Base-by-base conservation (phyloP, 31 red algal species). In the Asparagopsis taxiformis region DNA sequence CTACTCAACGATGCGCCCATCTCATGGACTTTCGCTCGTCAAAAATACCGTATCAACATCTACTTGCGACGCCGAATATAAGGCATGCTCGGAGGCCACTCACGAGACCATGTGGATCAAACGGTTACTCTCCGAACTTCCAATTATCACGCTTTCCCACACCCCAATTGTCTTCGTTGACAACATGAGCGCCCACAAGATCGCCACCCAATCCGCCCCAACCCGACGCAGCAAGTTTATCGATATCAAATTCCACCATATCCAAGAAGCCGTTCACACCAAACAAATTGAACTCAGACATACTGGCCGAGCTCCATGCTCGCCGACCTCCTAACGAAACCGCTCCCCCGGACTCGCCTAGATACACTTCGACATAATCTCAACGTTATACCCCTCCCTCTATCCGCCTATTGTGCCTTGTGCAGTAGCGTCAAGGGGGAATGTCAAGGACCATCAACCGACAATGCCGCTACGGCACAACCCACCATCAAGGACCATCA, bases 101-200 rank as follows among this genome's bases (percentile, higher is more conserved):
- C 59, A 62, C 7, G 16, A 28, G 23, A 62, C 59, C n/a, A 0
- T 9, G 16, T 62, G 59, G 59, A 19, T 62, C 26, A 9, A 30
- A 62, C 21, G 59, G 26, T 23, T 62, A 62, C 59, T n/a, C n/a
- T n/a, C n/a, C n/a, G n/a, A n/a, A n/a, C n/a, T n/a, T 62, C 26
- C 21, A 34, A 32, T 62, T 62, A 21, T 6, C 3, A 21, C 22
- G 30, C 59, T 30, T 23, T 17, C 59, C 22, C 16, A 21, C 21
- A 32, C 30, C 26, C 3, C 59, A 21, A 30, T 32, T 34, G 52
- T 55, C 21, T 24, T 55, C 26, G 26, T 55, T 19, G 52, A 55
- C 13, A 55, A 55, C 26, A 24, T 55, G 26, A 24, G 21, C 21
- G 52, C 52, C 52, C 0, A 24, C 13, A 0, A 24, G 21, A 24